These are phyloP conservation scores for Dipteronia dyeriana DNA, from an alignment of 345 rosid species.

Conservation along the genomic window DNA sequence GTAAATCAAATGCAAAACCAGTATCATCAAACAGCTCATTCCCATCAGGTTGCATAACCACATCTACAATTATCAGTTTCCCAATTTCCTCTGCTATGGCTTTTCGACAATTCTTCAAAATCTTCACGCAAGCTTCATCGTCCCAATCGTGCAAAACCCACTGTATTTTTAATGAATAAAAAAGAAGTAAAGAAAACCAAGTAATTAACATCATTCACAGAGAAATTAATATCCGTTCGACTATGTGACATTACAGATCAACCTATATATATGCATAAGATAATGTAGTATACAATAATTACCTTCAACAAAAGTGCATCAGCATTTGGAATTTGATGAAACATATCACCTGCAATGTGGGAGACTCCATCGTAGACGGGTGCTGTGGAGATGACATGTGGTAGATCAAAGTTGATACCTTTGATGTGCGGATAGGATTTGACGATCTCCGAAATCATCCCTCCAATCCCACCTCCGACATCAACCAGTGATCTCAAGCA, in stretches of 20 bases:
- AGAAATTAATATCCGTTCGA: background rate
- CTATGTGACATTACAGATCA: too few relatives aligned
- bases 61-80: constrained; percentile 30
- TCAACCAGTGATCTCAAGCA: constrained; percentile 29
- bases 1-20: constrained; percentile 29
- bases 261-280: too few relatives aligned
- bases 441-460: constrained; percentile 23
- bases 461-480: constrained; percentile 45
- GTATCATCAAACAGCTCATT: constrained; percentile 14
- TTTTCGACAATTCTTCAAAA: constrained; percentile 29
- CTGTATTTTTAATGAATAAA: background rate
- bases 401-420: constrained; percentile 42
- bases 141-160: constrained; percentile 35
- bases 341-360: constrained; percentile 44
- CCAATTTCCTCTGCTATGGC: constrained; percentile 30
- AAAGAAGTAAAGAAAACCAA: too few relatives aligned
- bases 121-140: constrained; percentile 28
- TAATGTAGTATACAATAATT: background rate
- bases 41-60: constrained; percentile 25
- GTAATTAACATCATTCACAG: background rate
- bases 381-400: constrained; percentile 40
- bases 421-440: constrained; percentile 34
- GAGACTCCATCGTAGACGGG: constrained; percentile 25
- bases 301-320: constrained; percentile 39
- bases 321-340: constrained; percentile 28